Conservation (phyloP, 225 moss, liverwort and hornwort species). For the Marchantia paleacea region DNA sequence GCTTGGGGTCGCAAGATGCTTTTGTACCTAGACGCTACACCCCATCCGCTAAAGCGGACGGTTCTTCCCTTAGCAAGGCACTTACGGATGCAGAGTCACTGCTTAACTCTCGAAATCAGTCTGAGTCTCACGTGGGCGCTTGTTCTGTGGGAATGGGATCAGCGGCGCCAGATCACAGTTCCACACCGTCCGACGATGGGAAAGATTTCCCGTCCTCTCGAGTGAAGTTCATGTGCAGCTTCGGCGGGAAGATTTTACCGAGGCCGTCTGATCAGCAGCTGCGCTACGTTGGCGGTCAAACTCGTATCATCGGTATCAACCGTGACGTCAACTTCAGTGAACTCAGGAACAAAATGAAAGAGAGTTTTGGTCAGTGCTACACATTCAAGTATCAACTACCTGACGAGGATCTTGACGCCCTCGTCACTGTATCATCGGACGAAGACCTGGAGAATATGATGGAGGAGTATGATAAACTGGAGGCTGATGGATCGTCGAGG, state of each 20-base stretch:
- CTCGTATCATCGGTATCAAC: conserved; percentile 73
- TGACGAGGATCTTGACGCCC: conserved; percentile 97
- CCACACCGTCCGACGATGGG: conserved; percentile 64
- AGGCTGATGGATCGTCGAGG: conserved; percentile 66
- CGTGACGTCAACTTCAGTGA: conserved; percentile 74
- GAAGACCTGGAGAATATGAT: conserved; percentile 96
- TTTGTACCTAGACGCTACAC: conserved; percentile 23
- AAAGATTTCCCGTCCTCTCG: conserved; percentile 62
- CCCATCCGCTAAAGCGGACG: conserved; percentile 24
- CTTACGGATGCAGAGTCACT: conserved; percentile 30
- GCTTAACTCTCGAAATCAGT: conserved; percentile 28
- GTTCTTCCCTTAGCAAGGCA: conserved; percentile 28
- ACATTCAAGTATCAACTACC: conserved; percentile 87
- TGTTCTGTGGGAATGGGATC: conserved; percentile 50
- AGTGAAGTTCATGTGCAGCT: conserved; percentile 97
- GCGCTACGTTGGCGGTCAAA: conserved; percentile 94
- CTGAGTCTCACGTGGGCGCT: conserved; percentile 44
- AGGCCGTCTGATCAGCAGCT: conserved; percentile 82
- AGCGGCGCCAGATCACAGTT: conserved; percentile 61
- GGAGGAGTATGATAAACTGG: conserved; percentile 91
- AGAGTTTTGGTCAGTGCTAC: conserved; percentile 53
- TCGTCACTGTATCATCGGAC: conserved; percentile 83
- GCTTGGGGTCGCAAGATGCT: conserved; percentile 30
- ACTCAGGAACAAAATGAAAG: conserved; percentile 70
- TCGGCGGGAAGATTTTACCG: conserved; percentile 90